Conservation (phyloP, 495 filamentous ascomycete species). For the Tuber brumale region DNA sequence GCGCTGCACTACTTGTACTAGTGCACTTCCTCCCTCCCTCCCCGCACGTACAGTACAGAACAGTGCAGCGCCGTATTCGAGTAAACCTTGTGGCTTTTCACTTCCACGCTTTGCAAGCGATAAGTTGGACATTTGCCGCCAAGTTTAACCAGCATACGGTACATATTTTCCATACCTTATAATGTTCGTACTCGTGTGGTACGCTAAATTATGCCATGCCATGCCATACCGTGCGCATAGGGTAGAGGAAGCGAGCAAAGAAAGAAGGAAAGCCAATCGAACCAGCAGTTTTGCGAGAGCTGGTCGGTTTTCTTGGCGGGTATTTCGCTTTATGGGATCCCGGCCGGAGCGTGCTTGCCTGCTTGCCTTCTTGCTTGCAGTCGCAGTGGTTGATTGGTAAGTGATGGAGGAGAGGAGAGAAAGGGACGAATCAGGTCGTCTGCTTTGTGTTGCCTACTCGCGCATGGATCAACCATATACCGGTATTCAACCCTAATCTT, state of each 20-base stretch:
- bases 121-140: neutral
- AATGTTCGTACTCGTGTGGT: neutral
- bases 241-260: neutral
- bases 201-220: neutral
- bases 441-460: neutral
- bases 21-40: neutral
- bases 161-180: neutral
- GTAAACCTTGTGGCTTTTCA: neutral
- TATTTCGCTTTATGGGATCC: neutral
- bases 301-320: neutral
- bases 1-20: neutral
- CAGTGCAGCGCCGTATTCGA: neutral
- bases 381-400: neutral
- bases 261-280: neutral
- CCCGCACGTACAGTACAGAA: neutral
- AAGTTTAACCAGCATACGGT: neutral
- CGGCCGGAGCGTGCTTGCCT: neutral
- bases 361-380: neutral
- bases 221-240: neutral
- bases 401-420: neutral
- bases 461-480: neutral
- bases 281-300: neutral
- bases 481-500: neutral
- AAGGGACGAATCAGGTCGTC: neutral
- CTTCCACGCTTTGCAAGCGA: neutral